Evolutionary conservation across 257 asterid species (phyloP).

Genomic region (Lavandula angustifolia): DNA sequence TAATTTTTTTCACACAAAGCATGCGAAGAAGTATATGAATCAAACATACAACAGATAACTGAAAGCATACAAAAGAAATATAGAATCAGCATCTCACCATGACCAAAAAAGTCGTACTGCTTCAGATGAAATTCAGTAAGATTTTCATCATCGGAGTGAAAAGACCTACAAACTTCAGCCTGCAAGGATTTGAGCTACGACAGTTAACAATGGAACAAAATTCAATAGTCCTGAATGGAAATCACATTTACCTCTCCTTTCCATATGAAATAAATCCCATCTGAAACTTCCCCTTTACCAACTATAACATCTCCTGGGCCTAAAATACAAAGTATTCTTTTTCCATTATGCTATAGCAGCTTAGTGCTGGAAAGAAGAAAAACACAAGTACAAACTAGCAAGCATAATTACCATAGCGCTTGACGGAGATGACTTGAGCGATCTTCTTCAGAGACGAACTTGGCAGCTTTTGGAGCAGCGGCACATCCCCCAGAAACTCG

Average conservation of each 20-base stretch:
- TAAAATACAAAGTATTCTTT: background rate
- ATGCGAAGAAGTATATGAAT: background rate
- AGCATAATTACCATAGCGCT: conserved; percentile 52
- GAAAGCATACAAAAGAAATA: conserved; percentile 4
- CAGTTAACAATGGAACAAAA: conserved; percentile 12
- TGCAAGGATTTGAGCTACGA: conserved; percentile 35
- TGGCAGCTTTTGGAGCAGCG: conserved; percentile 88
- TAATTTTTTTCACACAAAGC: conserved; percentile 11
- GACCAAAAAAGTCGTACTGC: conserved; percentile 78
- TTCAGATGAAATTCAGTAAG: conserved; percentile 68
- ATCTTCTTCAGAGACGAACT: conserved; percentile 70
- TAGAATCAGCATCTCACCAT: conserved; percentile 56
- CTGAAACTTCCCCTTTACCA: conserved; percentile 76
- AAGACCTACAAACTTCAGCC: conserved; percentile 90
- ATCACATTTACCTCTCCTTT: conserved; percentile 71
- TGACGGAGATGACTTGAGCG: conserved; percentile 63
- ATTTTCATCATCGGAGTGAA: conserved; percentile 55
- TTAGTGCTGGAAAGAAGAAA: background rate
- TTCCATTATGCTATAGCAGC: background rate
- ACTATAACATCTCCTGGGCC: conserved; percentile 76
- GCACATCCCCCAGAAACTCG: conserved; percentile 86
- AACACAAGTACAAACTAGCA: background rate
- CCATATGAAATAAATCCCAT: conserved; percentile 85
- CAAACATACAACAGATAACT: conserved; percentile 10
- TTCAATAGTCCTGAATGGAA: conserved; percentile 25